These are phyloP conservation scores for Sporothrix brunneoviolacea DNA, from an alignment of 2,329 filamentous ascomycete species.

Conservation along the genomic window DNA sequence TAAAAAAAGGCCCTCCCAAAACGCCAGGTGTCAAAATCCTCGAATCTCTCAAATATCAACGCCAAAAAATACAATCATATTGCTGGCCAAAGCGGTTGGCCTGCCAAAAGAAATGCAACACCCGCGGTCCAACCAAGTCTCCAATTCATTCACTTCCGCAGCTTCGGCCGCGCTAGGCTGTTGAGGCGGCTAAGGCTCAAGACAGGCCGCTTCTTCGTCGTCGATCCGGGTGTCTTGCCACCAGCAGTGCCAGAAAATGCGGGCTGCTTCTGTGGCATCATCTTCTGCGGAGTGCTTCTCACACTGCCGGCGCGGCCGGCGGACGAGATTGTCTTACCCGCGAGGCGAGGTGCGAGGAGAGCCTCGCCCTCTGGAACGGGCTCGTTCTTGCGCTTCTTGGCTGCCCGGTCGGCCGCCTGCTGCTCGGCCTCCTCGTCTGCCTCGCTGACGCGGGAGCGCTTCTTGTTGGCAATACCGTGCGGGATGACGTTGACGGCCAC, in stretches of 20 bases:
- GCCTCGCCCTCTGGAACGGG: constrained; percentile 45
- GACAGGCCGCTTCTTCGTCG: constrained; percentile 45
- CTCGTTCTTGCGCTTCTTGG: constrained; percentile 53
- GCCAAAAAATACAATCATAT: too few species aligned
- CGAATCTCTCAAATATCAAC: too few species aligned
- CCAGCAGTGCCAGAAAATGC: not conserved
- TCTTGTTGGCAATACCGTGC: constrained; percentile 61
- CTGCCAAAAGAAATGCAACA: not conserved
- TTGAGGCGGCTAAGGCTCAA: constrained; percentile 54
- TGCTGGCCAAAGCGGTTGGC: not conserved
- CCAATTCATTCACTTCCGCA: constrained; percentile 31
- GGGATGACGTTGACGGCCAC: constrained; percentile 41
- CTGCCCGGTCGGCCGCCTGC: constrained; percentile 41
- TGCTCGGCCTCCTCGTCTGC: constrained; percentile 50
- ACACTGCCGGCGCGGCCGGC: not conserved
- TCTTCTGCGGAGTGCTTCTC: constrained; percentile 12
- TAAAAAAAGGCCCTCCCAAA: too few species aligned
- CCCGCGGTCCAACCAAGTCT: too few species aligned
- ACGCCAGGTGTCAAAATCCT: too few species aligned
- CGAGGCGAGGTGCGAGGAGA: constrained; percentile 43
- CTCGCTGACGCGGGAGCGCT: constrained; percentile 51
- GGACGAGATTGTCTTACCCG: constrained; percentile 17
- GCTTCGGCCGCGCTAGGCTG: constrained; percentile 55
- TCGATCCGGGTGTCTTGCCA: constrained; percentile 35
- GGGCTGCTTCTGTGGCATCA: constrained; percentile 26